Percentiles rank a stretch among this genome's conserved stretches.
phyloP scores from a whole-genome alignment of 2,329 filamentous ascomycete species.

The Ophiostoma triangulosporum region DNA sequence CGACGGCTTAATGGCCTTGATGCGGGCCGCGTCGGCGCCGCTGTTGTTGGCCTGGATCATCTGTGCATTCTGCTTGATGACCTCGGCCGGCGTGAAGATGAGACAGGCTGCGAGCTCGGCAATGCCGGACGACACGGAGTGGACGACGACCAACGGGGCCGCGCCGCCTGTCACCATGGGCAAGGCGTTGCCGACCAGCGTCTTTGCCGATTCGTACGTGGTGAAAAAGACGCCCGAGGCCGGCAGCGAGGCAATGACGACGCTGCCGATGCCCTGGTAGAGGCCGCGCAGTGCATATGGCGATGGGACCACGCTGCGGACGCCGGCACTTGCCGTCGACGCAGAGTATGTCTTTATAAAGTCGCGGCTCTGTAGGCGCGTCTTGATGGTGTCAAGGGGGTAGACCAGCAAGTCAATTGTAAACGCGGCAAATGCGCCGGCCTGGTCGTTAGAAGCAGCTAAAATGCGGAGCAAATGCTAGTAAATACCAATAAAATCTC shows the following conservation, averaged over 20 bases:
- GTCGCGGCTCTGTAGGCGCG: slow-evolving; percentile 65
- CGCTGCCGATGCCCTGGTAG: slow-evolving; percentile 78
- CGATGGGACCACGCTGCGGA: slow-evolving; percentile 25
- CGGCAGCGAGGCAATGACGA: slow-evolving; percentile 79
- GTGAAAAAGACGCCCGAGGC: slow-evolving; percentile 82
- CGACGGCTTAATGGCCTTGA: neutral
- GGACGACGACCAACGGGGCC: slow-evolving; percentile 48
- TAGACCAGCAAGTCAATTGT: slow-evolving; percentile 77
- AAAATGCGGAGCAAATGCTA: neutral
- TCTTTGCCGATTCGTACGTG: slow-evolving; percentile 70
- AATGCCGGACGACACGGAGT: slow-evolving; percentile 58
- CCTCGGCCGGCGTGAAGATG: slow-evolving; percentile 77
- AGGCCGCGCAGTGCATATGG: slow-evolving; percentile 47
- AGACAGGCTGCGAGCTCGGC: slow-evolving; percentile 78
- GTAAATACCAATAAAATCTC: neutral
- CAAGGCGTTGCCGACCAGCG: slow-evolving; percentile 38
- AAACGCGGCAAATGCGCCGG: slow-evolving; percentile 74
- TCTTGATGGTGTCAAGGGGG: slow-evolving; percentile 82
- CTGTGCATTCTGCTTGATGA: slow-evolving; percentile 89
- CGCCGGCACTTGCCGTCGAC: neutral
- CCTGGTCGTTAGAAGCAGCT: slow-evolving; percentile 32
- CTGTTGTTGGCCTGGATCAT: slow-evolving; percentile 40
- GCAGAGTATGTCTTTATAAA: slow-evolving; percentile 46
- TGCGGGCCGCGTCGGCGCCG: slow-evolving; percentile 14
- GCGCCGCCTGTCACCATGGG: slow-evolving; percentile 16